These are phyloP conservation scores for Clarireedia monteithiana DNA, from an alignment of 2,329 filamentous ascomycete genomes.

Conservation along the genomic window DNA sequence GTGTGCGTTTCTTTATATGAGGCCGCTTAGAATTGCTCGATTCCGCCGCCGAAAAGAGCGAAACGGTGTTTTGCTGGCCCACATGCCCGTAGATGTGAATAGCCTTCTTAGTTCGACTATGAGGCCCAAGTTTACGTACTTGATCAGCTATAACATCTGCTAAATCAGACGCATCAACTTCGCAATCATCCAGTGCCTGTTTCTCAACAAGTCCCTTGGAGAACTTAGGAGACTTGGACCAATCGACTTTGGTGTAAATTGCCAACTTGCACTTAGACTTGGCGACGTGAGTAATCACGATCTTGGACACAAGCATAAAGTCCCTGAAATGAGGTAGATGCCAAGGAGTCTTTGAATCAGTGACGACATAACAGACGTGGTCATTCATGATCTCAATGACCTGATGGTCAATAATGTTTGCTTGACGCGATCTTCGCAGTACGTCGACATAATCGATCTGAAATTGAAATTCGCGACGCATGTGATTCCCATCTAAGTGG, in stretches of 20 bases:
- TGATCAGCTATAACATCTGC: constrained; percentile 71
- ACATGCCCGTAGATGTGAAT: constrained; percentile 73
- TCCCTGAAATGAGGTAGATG: constrained; percentile 74
- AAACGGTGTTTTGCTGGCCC: constrained; percentile 57
- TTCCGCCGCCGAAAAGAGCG: constrained; percentile 47
- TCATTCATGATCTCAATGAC: constrained; percentile 77
- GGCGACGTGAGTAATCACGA: constrained; percentile 86
- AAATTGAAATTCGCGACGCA: constrained; percentile 76
- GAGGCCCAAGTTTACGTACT: constrained; percentile 64
- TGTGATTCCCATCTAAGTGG: constrained; percentile 57
- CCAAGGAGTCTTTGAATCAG: constrained; percentile 49
- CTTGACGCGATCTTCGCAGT: constrained; percentile 52
- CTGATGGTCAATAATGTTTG: constrained; percentile 71
- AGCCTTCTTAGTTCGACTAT: constrained; percentile 68
- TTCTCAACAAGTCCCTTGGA: constrained; percentile 55
- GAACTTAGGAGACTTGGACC: constrained; percentile 60
- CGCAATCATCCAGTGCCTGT: constrained; percentile 68
- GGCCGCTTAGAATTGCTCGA: constrained; percentile 41
- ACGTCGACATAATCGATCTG: constrained; percentile 61
- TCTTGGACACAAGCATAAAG: constrained; percentile 79
- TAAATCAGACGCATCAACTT: constrained; percentile 65
- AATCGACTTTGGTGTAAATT: constrained; percentile 81
- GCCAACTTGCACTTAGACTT: constrained; percentile 91
- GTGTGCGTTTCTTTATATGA: constrained; percentile 48
- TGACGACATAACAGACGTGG: constrained; percentile 61